Percentiles rank a stretch among this genome's conserved stretches.
Conservation (phyloP, 441 rosid genomes). For the Corymbia citriodora region DNA sequence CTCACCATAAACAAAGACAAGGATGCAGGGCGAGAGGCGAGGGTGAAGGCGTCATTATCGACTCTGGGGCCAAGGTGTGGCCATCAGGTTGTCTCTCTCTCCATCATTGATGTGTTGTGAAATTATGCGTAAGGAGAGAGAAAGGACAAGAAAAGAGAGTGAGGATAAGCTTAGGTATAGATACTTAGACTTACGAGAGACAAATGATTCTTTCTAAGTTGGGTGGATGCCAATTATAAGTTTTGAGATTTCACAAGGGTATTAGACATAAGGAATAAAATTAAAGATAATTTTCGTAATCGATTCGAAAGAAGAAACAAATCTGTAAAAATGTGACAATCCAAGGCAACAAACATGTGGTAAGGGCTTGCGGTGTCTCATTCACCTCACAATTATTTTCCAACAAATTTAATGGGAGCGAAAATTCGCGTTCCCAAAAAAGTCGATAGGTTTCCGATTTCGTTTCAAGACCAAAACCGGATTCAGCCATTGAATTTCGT, state of each 20-base stretch:
- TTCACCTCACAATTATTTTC: neutral
- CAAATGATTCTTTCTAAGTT: neutral
- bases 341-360: neutral
- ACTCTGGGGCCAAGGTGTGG: neutral
- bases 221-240: neutral
- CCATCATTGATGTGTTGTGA: neutral
- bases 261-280: neutral
- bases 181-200: neutral
- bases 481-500: neutral
- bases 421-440: neutral
- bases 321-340: neutral
- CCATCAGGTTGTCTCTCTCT: neutral
- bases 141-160: neutral
- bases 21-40: neutral
- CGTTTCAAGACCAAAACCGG: neutral
- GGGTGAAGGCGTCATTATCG: neutral
- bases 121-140: neutral
- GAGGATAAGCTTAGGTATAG: neutral
- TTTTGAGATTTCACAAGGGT: neutral
- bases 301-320: neutral
- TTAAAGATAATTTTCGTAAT: neutral
- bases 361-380: fast-evolving
- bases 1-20: neutral
- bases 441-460: neutral
- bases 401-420: neutral